Conservation (phyloP, 2,329 filamentous ascomycete genomes). For the Emergomyces pasteurianus region DNA sequence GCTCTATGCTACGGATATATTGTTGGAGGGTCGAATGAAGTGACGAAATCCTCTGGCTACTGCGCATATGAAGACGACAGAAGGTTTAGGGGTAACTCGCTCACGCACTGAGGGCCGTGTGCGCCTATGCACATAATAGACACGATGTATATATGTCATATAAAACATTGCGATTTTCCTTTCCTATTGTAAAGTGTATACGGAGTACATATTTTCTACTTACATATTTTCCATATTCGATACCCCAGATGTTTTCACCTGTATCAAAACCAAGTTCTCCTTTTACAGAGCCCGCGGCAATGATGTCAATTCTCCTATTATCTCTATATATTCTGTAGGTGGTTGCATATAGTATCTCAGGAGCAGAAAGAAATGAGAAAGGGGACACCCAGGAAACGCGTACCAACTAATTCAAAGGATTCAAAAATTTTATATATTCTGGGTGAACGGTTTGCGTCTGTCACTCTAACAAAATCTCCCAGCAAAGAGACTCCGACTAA, state of each 20-base stretch:
- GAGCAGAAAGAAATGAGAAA: not conserved
- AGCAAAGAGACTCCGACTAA: no score
- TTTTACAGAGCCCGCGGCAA: not conserved
- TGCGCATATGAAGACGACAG: not conserved
- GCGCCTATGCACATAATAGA: not conserved
- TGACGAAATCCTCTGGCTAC: not conserved
- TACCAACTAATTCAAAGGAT: no score
- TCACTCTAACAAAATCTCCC: no score
- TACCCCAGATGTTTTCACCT: not conserved
- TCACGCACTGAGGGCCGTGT: not conserved
- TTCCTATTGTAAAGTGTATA: not conserved
- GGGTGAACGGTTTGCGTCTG: no score
- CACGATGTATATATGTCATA: not conserved
- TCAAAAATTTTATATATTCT: no score
- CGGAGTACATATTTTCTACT: not conserved
- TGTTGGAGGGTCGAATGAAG: not conserved
- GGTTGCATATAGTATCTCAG: not conserved
- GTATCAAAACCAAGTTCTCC: not conserved
- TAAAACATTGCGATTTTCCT: not conserved
- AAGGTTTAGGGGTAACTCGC: not conserved
- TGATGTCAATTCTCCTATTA: not conserved
- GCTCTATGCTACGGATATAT: not conserved
- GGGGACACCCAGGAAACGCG: not conserved
- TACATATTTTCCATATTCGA: not conserved
- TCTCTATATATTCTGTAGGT: not conserved